Conservation (phyloP, 805 yeast species). For the Candida germanica region DNA sequence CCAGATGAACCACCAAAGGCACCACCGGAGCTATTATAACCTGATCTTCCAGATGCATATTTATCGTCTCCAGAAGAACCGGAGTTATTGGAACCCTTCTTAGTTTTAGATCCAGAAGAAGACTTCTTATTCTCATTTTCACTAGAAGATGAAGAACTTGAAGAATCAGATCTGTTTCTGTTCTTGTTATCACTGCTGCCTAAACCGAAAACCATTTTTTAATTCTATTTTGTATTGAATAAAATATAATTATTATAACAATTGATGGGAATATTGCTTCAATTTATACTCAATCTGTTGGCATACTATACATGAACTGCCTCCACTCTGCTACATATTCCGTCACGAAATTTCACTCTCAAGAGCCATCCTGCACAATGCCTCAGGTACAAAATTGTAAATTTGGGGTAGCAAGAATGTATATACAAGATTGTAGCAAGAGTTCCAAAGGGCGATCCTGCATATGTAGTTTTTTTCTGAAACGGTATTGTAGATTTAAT, state of each 20-base stretch:
- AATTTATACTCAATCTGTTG: no score
- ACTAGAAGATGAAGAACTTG: conserved; percentile 4
- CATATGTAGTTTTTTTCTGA: no score
- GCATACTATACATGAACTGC: no score
- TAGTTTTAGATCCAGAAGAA: conserved; percentile 18
- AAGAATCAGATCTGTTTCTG: conserved; percentile 6
- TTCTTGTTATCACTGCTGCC: conserved; percentile 22
- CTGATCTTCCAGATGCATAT: conserved; percentile 1
- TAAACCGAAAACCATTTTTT: conserved; percentile 33
- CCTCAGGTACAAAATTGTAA: background rate
- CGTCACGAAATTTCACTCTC: background rate
- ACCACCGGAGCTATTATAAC: conserved; percentile 12
- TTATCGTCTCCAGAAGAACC: conserved; percentile 1
- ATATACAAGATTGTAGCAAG: no score
- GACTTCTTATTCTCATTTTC: conserved; percentile 9
- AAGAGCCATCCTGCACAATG: background rate
- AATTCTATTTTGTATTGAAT: no score
- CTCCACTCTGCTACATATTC: background rate
- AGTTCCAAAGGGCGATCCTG: no score
- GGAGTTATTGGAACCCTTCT: background rate
- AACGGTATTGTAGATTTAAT: no score
- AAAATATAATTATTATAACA: no score
- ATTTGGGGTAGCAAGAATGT: background rate
- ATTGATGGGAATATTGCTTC: no score
- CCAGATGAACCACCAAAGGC: conserved; percentile 13